Evolutionary conservation across 495 filamentous ascomycete species (phyloP).

Genomic region (Tuber calosporum): DNA sequence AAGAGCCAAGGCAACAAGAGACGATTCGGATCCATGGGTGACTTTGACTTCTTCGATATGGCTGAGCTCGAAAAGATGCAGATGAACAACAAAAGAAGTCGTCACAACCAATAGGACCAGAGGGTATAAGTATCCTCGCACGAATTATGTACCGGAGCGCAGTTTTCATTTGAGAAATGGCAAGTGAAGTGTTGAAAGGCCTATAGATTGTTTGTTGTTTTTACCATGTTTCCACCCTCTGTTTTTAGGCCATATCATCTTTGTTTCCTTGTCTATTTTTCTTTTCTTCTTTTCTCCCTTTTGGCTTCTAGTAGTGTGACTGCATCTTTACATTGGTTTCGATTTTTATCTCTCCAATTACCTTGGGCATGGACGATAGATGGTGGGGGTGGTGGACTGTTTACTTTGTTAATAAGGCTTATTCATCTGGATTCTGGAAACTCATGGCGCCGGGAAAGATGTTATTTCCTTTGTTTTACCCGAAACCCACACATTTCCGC

Average conservation of each 20-base stretch:
- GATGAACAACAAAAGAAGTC: conserved; percentile 33
- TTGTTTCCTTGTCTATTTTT: conserved; percentile 15
- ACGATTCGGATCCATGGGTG: conserved; percentile 22
- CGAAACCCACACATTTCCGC: not conserved
- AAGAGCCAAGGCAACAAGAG: conserved; percentile 30
- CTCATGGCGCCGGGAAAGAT: not conserved
- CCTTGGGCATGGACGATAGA: not conserved
- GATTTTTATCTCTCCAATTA: not conserved
- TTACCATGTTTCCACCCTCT: not conserved
- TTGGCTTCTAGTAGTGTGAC: conserved; percentile 13
- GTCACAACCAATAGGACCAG: conserved; percentile 22
- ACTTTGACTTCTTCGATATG: conserved; percentile 40
- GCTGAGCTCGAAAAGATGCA: conserved; percentile 38
- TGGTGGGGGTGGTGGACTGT: not conserved
- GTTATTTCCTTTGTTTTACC: not conserved
- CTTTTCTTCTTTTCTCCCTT: conserved; percentile 14
- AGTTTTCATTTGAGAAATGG: conserved; percentile 7
- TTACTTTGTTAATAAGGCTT: not conserved
- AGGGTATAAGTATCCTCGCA: conserved; percentile 12
- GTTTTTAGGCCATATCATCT: conserved; percentile 14
- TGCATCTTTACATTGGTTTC: conserved; percentile 2
- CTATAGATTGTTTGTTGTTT: conserved; percentile 14
- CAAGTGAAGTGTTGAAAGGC: conserved; percentile 3
- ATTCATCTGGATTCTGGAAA: not conserved
- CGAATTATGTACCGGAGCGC: conserved; percentile 10